A percentile compares a stretch with the other conserved stretches of the same genome.
Conservation (phyloP, 768 basidiomycete genomes). For the Serpula lacrymans region DNA sequence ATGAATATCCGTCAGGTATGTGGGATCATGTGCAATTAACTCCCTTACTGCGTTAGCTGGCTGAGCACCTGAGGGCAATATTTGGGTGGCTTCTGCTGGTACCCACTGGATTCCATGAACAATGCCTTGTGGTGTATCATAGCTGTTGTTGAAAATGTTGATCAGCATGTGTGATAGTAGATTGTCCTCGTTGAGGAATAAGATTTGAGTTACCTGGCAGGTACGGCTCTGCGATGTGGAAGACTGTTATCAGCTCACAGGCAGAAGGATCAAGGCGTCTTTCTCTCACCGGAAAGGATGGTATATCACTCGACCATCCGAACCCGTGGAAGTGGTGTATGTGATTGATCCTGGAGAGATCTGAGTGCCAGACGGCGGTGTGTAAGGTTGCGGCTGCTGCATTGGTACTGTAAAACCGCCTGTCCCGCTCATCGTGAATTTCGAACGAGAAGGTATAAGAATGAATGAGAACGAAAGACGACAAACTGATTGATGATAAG, state of each 20-base stretch:
- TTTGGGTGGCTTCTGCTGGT: conserved; percentile 64
- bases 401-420: conserved; percentile 23
- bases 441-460: conserved; percentile 7
- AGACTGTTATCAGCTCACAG: conserved; percentile 12
- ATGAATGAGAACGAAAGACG: conserved; percentile 7
- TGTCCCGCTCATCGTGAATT: conserved; percentile 16
- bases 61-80: conserved; percentile 56
- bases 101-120: conserved; percentile 64
- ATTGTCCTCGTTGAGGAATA: too few relatives aligned
- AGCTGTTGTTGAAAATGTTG: conserved; percentile 41
- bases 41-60: conserved; percentile 53
- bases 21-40: conserved; percentile 3
- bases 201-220: conserved; percentile 55
- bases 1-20: conserved; percentile 5
- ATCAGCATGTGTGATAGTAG: conserved; percentile 10
- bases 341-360: conserved; percentile 68
- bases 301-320: conserved; percentile 63
- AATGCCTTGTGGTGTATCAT: conserved; percentile 65
- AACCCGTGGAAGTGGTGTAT: conserved; percentile 61
- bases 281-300: conserved; percentile 73
- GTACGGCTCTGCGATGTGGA: conserved; percentile 52
- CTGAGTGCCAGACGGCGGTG: conserved; percentile 33
- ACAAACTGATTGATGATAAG: conserved; percentile 11
- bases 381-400: conserved; percentile 26
- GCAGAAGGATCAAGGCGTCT: conserved; percentile 1